Conservation (phyloP, 306 rosid species). For the Prunus davidiana region DNA sequence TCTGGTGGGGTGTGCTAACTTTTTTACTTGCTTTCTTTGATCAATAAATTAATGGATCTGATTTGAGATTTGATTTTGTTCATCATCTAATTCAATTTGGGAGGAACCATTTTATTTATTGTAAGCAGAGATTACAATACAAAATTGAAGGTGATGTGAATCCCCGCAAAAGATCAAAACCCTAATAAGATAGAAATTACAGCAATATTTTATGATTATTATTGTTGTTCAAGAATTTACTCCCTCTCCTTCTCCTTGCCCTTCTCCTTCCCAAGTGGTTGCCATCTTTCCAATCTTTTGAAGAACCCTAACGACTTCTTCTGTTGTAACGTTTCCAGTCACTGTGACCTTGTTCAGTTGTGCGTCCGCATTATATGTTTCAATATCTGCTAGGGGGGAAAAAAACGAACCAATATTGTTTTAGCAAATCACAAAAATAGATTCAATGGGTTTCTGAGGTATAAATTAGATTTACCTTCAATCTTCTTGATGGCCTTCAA, state of each 20-base stretch:
- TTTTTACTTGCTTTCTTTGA: not conserved
- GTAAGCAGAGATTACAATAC: not conserved
- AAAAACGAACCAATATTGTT: not conserved
- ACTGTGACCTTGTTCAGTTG: conserved; percentile 68
- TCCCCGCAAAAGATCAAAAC: not conserved
- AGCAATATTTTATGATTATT: too few species aligned
- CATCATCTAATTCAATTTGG: not conserved
- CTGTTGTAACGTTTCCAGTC: conserved; percentile 64
- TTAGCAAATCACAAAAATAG: not conserved
- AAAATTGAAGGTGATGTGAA: conserved; percentile 1
- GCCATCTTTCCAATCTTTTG: conserved; percentile 68
- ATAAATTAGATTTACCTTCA: conserved; percentile 39
- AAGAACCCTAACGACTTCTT: conserved; percentile 61
- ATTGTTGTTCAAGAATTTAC: too few species aligned
- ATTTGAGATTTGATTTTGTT: not conserved
- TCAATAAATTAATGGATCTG: not conserved
- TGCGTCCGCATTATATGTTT: conserved; percentile 68
- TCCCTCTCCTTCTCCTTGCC: not conserved
- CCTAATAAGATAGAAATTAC: not conserved
- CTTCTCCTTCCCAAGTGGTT: conserved; percentile 49
- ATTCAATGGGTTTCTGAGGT: not conserved
- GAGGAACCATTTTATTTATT: not conserved
- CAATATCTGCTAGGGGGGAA: conserved; percentile 48
- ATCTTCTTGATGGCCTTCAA: conserved; percentile 81
- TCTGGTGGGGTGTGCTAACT: not conserved